These are phyloP conservation scores for Colletotrichum musicola DNA, from an alignment of 2,329 filamentous ascomycete genomes.

Conservation along the genomic window DNA sequence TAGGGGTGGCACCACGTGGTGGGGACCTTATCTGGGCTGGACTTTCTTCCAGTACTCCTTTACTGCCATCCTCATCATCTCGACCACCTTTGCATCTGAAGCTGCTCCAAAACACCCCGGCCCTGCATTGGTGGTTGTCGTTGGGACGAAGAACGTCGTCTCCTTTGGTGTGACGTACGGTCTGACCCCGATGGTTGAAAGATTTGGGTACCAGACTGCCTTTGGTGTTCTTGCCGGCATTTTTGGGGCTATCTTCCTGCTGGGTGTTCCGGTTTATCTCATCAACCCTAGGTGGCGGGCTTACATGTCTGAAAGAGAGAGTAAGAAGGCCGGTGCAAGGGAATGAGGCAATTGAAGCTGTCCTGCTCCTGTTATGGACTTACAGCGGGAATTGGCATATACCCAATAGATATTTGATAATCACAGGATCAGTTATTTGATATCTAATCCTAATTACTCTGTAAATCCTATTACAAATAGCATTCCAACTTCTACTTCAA, in stretches of 20 bases:
- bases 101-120: constrained; percentile 50
- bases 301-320: constrained; percentile 19
- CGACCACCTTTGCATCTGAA: constrained; percentile 50
- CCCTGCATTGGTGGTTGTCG: constrained; percentile 49
- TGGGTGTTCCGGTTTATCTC: constrained; percentile 42
- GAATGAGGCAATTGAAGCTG: too few species aligned
- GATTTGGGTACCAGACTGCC: constrained; percentile 37
- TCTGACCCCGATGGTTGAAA: constrained; percentile 48
- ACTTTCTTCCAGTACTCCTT: constrained; percentile 46
- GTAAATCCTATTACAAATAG: too few species aligned
- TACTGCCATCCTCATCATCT: constrained; percentile 45
- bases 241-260: constrained; percentile 40
- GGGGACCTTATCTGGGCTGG: constrained; percentile 47
- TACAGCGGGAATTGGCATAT: too few species aligned
- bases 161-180: constrained; percentile 49
- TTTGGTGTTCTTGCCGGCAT: constrained; percentile 41
- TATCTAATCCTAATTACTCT: too few species aligned
- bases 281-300: constrained; percentile 40
- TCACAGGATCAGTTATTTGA: too few species aligned
- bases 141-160: constrained; percentile 50
- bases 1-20: constrained; percentile 18
- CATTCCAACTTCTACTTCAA: too few species aligned
- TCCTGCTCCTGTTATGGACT: too few species aligned
- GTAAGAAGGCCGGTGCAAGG: neutral
- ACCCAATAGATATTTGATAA: too few species aligned